These are phyloP conservation scores for Torulaspora indica DNA, from an alignment of 805 yeast genomes.

Conservation along the genomic window DNA sequence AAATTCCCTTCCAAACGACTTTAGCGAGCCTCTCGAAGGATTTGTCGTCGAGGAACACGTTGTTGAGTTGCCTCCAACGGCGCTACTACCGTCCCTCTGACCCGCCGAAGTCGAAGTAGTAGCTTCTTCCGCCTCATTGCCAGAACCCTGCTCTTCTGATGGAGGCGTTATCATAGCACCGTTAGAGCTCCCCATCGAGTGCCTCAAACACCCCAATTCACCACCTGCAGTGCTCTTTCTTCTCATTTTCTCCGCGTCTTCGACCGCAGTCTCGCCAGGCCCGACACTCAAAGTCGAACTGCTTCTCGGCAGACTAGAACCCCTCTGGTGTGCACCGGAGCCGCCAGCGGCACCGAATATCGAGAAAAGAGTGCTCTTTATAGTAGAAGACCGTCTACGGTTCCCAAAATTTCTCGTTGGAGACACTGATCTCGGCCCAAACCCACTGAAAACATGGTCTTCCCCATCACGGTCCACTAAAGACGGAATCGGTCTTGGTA, in stretches of 20 bases:
- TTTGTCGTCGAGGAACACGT: constrained; percentile 5
- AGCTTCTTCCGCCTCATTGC: constrained; percentile 5
- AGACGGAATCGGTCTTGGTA: constrained; percentile 9
- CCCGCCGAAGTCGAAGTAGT: background rate
- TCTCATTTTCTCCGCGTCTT: background rate
- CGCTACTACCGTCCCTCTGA: constrained; percentile 1
- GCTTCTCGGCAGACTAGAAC: constrained; percentile 7
- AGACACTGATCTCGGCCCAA: constrained; percentile 4
- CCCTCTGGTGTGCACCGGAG: constrained; percentile 1
- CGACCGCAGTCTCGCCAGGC: background rate
- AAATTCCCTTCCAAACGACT: constrained; percentile 15
- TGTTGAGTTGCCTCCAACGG: constrained; percentile 3
- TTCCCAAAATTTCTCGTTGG: constrained; percentile 1
- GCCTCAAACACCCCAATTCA: background rate
- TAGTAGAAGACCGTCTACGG: constrained; percentile 25
- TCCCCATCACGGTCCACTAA: constrained; percentile 3
- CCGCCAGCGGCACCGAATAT: constrained; percentile 14
- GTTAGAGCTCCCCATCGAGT: background rate
- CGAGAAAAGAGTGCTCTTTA: constrained; percentile 25
- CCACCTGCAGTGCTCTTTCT: constrained; percentile 6
- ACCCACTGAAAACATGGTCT: constrained; percentile 3
- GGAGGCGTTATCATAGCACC: background rate
- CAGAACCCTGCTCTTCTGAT: background rate
- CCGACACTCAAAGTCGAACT: constrained; percentile 6
- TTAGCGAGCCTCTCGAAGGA: constrained; percentile 4